Conservation (phyloP, 345 rosid species). For the Brassica nigra region DNA sequence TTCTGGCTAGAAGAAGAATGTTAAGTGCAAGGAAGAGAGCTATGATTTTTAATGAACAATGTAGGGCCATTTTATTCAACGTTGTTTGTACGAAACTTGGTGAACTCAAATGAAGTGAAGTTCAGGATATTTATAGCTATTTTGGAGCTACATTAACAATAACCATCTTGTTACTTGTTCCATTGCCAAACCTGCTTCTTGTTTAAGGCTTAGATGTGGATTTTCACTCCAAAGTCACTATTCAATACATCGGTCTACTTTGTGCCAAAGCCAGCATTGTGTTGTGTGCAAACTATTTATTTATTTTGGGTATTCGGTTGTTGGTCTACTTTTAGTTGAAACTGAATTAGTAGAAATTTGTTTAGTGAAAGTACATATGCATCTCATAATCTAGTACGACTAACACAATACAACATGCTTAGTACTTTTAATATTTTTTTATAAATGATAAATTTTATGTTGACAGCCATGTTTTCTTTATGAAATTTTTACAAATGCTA, state of each 20-base stretch:
- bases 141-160: not conserved
- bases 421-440: too few species aligned
- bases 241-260: not conserved
- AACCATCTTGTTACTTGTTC: not conserved
- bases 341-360: not conserved
- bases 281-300: not conserved
- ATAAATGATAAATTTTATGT: too few species aligned
- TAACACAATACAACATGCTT: too few species aligned
- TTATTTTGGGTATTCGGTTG: not conserved
- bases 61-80: not conserved
- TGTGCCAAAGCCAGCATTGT: not conserved
- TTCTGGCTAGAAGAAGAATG: not conserved
- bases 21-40: constrained; percentile 2
- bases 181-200: not conserved
- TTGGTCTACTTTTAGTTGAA: not conserved
- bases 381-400: not conserved
- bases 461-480: too few species aligned
- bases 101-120: not conserved
- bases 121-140: not conserved
- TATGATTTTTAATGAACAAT: not conserved
- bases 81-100: not conserved
- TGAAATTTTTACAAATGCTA: too few species aligned
- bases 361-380: not conserved
- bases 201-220: not conserved
- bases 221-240: not conserved